A percentile compares a stretch with the other conserved stretches of the same genome.
phyloP scores from a whole-genome alignment of 768 basidiomycete genomes.

The Boletus pseudopeckii region DNA sequence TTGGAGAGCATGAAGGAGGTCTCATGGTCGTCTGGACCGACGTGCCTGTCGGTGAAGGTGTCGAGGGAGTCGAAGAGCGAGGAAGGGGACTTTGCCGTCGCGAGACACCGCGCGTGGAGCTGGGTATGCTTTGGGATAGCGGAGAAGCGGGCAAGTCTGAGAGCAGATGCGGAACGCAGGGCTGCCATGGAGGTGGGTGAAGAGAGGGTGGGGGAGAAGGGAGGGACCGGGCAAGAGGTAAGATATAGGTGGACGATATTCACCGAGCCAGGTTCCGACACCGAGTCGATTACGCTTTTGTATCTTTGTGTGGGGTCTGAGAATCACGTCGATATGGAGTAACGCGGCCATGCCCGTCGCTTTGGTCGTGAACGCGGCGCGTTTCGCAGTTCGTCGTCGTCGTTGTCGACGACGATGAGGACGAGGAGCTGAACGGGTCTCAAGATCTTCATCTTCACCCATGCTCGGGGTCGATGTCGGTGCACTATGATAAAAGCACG shows the following conservation, averaged over 20 bases:
- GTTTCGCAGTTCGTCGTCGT: background rate
- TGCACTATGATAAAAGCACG: background rate
- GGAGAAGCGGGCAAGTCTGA: constrained; percentile 18
- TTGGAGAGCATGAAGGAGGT: constrained; percentile 75
- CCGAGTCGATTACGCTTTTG: constrained; percentile 37
- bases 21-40: constrained; percentile 87
- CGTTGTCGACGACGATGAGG: constrained; percentile 2
- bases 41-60: constrained; percentile 85
- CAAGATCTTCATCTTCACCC: background rate
- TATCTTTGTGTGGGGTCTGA: constrained; percentile 12
- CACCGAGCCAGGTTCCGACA: constrained; percentile 40
- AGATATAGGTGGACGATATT: constrained; percentile 29
- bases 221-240: constrained; percentile 12
- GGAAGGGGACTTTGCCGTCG: constrained; percentile 55
- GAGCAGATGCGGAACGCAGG: constrained; percentile 27
- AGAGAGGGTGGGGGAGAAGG: constrained; percentile 17
- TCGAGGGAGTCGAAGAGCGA: constrained; percentile 84
- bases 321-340: constrained; percentile 9
- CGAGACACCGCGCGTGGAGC: constrained; percentile 41
- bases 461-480: constrained; percentile 27
- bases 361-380: background rate
- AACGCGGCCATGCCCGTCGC: constrained; percentile 4
- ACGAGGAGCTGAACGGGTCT: background rate
- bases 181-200: constrained; percentile 27
- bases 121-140: constrained; percentile 16